Evolutionary conservation across 2,329 filamentous ascomycete genomes (phyloP), one percentile per base, ranked within the genome.

Genomic region (Venturiaceae sp.): DNA sequence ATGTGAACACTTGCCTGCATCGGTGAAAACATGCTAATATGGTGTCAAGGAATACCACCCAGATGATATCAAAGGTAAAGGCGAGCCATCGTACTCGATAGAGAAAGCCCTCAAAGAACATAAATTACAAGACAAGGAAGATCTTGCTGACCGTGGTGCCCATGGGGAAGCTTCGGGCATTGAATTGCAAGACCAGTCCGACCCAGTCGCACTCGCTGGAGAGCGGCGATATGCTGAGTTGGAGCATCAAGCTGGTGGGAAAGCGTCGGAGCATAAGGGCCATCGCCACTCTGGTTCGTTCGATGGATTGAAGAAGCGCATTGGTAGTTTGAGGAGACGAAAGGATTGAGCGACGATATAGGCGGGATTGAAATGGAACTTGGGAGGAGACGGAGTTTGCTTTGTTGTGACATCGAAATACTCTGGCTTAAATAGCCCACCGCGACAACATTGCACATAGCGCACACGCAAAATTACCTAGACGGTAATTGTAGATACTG

Each of bases 21-120:
- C 6, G 1, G 47, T 65, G 32, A 61, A 9, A 52, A 6, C 5
- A 36, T 32, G 28, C 64, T 65, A 58, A 65, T 53, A 34, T 11
- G 8, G 30, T 23, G 50, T 36, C 6, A 57, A 75, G 72, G 65
- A 82, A 64, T 94, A 95, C 70, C 82, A 83, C 58, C 85, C 86
- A 5, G 82, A 87, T 47, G 90, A 95, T 66, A 79, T 89, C 62
- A 92, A 92, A 71, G 90, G 89, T 66, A 90, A 94, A 72, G 87
- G 87, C 47, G 88, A 92, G 68, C 87, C 88, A 2, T 83, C 82
- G 2, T 94, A 82, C 72, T 82, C 83, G 7, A 79, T 87, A 34
- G 89, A 92, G 65, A 82, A 82, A 62, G 81, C 83, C 1, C 72
- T 85, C 23, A 88, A 87, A 69, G 79, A 81, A 28, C 78, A 83